Percentiles rank a stretch among this genome's conserved stretches.
Evolutionary conservation across 495 filamentous ascomycete genomes (phyloP).

Genomic region (Aspergillus sclerotioniger): DNA sequence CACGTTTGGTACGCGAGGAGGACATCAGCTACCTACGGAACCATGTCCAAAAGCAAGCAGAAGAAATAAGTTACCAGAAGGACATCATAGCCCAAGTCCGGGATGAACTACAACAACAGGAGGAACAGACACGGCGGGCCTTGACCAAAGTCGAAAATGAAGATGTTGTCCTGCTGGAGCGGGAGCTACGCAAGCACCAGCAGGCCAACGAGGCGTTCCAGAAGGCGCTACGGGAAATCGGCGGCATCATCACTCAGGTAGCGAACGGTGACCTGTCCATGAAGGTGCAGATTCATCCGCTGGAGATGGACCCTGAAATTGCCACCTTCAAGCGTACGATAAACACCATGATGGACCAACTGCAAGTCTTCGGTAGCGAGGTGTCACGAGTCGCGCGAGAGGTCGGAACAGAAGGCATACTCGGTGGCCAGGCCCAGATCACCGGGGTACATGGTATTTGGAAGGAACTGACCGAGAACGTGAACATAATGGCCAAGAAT

Average conservation of each 20-base stretch:
- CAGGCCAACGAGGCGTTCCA: constrained; percentile 99
- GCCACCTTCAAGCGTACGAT: constrained; percentile 96
- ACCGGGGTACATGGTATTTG: constrained; percentile 95
- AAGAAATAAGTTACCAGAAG: constrained; percentile 71
- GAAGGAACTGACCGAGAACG: constrained; percentile 97
- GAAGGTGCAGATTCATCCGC: constrained; percentile 93
- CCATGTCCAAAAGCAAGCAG: constrained; percentile 75
- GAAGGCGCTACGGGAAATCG: constrained; percentile 94
- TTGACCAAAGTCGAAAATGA: constrained; percentile 59
- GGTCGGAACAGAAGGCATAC: constrained; percentile 93
- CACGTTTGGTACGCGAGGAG: constrained; percentile 59
- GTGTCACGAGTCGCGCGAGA: constrained; percentile 95
- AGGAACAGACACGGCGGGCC: constrained; percentile 56
- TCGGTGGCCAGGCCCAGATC: constrained; percentile 95
- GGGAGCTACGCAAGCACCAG: constrained; percentile 92
- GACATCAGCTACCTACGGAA: constrained; percentile 69
- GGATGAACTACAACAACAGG: constrained; percentile 60
- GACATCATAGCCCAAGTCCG: constrained; percentile 68
- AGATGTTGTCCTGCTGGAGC: constrained; percentile 70
- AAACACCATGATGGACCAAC: constrained; percentile 99
- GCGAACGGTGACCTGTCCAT: constrained; percentile 95
- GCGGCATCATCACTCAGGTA: constrained; percentile 92
- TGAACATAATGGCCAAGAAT: constrained; percentile 96
- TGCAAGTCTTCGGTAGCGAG: constrained; percentile 95
- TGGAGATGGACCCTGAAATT: constrained; percentile 99